These are phyloP conservation scores for Casuarina equisetifolia DNA, from an alignment of 306 rosid species.

Conservation along the genomic window DNA sequence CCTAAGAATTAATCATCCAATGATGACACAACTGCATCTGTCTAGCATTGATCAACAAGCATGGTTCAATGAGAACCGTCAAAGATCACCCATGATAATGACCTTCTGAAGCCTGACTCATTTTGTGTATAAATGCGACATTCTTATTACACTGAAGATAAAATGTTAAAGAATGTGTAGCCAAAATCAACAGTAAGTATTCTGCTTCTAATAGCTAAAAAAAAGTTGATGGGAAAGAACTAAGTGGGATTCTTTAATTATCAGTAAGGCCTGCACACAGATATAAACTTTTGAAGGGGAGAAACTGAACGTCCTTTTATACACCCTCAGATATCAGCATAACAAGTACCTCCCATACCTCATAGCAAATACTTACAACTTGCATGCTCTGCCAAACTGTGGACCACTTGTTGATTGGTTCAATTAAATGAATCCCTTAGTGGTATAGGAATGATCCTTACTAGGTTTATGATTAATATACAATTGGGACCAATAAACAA, in stretches of 20 bases:
- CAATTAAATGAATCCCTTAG: too few relatives aligned
- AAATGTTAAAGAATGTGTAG: neutral
- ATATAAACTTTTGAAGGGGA: neutral
- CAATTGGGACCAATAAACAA: too few relatives aligned
- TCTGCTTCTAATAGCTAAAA: neutral
- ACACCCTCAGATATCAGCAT: neutral
- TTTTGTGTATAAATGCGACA: neutral
- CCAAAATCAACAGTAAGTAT: neutral
- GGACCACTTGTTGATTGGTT: too few relatives aligned
- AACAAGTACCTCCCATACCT: neutral
- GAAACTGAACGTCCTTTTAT: neutral
- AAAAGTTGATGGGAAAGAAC: neutral
- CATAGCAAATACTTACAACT: too few relatives aligned
- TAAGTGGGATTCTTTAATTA: neutral
- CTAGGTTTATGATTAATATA: too few relatives aligned
- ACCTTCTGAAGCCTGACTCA: neutral
- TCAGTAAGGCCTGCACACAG: neutral
- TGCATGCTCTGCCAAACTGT: too few relatives aligned
- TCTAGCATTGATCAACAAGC: too few relatives aligned
- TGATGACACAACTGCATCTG: too few relatives aligned
- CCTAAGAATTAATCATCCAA: too few relatives aligned
- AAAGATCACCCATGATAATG: neutral
- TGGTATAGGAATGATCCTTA: too few relatives aligned
- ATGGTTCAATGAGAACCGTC: neutral
- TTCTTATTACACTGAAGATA: neutral